These are phyloP conservation scores for Suhomyces taliae DNA, from an alignment of 1,139 yeast species.

Conservation along the genomic window DNA sequence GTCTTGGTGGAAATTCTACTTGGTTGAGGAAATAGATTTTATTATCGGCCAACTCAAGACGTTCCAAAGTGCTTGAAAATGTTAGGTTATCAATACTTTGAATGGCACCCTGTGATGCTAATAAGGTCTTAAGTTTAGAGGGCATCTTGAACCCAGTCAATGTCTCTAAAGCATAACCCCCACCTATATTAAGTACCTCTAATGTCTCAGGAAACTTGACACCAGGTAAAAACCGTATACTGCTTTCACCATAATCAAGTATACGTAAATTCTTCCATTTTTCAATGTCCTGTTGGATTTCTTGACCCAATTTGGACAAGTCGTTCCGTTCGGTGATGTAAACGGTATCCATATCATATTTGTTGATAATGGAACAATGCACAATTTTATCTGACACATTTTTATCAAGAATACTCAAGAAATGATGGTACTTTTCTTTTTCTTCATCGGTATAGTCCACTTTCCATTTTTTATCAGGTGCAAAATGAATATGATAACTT, in stretches of 20 bases:
- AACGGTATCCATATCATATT: conserved; percentile 37
- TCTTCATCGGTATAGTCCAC: conserved; percentile 28
- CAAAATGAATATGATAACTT: conserved; percentile 42
- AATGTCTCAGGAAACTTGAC: conserved; percentile 41
- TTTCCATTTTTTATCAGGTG: conserved; percentile 35
- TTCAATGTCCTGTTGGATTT: conserved; percentile 40
- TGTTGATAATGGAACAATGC: conserved; percentile 43
- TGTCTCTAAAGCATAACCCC: conserved; percentile 43
- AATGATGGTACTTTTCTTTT: conserved; percentile 26
- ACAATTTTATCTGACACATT: conserved; percentile 30
- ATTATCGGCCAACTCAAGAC: conserved; percentile 38
- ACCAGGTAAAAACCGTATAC: conserved; percentile 41
- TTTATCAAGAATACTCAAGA: conserved; percentile 25
- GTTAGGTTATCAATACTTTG: conserved; percentile 37
- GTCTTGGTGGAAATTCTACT: conserved; percentile 38
- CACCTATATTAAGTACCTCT: conserved; percentile 42
- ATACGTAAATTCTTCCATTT: conserved; percentile 36
- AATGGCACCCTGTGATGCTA: conserved; percentile 38
- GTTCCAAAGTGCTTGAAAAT: conserved; percentile 36
- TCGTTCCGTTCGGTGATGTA: conserved; percentile 39
- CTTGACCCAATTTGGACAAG: conserved; percentile 35
- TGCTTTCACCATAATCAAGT: conserved; percentile 43
- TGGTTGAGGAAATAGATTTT: conserved; percentile 42
- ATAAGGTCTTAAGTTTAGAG: conserved; percentile 27
- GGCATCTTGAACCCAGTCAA: conserved; percentile 47